Conservation (phyloP, 192 early-diverging fungal species). For the Geranomyces variabilis region DNA sequence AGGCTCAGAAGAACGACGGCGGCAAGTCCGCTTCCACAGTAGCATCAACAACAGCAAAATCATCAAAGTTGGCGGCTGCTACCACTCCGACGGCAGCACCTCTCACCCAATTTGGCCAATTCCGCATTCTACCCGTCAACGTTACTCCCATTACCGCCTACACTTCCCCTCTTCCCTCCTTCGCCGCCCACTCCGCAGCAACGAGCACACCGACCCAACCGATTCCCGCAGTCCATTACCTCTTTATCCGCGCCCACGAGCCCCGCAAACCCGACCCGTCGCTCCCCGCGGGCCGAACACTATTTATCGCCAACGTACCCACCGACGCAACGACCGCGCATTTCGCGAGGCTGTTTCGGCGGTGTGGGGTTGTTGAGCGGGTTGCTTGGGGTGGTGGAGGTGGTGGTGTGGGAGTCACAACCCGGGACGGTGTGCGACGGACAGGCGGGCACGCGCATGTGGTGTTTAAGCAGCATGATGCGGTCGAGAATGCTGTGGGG, state of each 20-base stretch:
- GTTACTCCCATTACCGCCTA: conserved; percentile 21
- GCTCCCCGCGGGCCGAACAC: conserved; percentile 35
- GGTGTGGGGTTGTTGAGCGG: conserved; percentile 47
- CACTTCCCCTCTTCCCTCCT: conserved; percentile 17
- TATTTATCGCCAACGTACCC: conserved; percentile 50
- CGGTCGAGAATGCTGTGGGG: conserved; percentile 60
- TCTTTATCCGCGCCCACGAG: conserved; percentile 35
- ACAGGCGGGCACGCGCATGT: conserved; percentile 39
- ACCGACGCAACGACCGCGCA: conserved; percentile 43
- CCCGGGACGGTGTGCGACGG: conserved; percentile 8
- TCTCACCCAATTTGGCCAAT: conserved; percentile 24
- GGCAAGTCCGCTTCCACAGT: no score
- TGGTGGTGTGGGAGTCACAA: neutral
- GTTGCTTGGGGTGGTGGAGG: conserved; percentile 15
- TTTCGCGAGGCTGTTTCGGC: conserved; percentile 45
- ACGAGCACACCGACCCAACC: neutral
- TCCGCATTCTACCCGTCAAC: conserved; percentile 24
- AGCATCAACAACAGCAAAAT: no score
- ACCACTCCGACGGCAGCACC: neutral
- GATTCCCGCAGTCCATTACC: conserved; percentile 9
- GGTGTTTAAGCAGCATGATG: conserved; percentile 66
- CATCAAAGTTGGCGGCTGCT: neutral
- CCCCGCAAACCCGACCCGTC: conserved; percentile 2
- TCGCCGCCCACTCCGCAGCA: neutral
- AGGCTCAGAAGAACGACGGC: no score